Evolutionary conservation across 805 yeast species (phyloP).

Genomic region (Teunomyces kruisii): DNA sequence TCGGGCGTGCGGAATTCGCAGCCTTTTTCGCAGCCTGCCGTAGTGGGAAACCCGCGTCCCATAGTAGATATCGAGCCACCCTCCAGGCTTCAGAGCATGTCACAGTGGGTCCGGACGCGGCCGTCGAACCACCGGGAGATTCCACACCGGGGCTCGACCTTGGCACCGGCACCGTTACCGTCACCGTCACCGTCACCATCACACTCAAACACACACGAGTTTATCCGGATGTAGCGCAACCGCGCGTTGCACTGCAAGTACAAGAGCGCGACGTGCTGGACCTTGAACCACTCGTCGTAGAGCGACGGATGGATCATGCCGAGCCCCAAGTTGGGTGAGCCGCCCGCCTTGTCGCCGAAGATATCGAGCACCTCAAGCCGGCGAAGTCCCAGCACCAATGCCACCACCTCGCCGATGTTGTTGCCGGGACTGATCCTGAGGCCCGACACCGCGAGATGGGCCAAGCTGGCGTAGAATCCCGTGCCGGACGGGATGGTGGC

Average conservation of each 20-base stretch:
- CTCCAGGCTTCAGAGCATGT: not conserved
- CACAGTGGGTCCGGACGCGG: slow-evolving; percentile 1
- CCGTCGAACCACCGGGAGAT: slow-evolving; percentile 48
- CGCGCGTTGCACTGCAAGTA: slow-evolving; percentile 27
- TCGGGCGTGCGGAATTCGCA: not conserved
- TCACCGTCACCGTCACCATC: slow-evolving; percentile 14
- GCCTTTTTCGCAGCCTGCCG: not conserved
- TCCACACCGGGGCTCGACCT: slow-evolving; percentile 42
- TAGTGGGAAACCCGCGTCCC: no score
- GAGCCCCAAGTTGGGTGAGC: slow-evolving; percentile 53
- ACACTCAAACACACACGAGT: slow-evolving; percentile 49
- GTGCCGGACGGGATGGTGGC: slow-evolving; percentile 7
- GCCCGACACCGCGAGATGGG: not conserved
- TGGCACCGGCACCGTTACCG: slow-evolving; percentile 14
- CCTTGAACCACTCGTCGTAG: slow-evolving; percentile 57
- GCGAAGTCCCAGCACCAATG: slow-evolving; percentile 23
- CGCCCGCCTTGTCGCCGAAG: slow-evolving; percentile 51
- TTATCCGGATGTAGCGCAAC: slow-evolving; percentile 47
- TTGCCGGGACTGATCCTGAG: slow-evolving; percentile 42
- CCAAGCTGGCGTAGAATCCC: slow-evolving; percentile 5
- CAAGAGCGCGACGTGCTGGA: slow-evolving; percentile 51
- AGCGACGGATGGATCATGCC: slow-evolving; percentile 54
- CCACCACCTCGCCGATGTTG: slow-evolving; percentile 16
- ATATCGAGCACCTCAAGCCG: slow-evolving; percentile 39
- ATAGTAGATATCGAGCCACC: not conserved